phyloP scores from a whole-genome alignment of 2,329 filamentous ascomycete species.

The Talaromyces sp. region DNA sequence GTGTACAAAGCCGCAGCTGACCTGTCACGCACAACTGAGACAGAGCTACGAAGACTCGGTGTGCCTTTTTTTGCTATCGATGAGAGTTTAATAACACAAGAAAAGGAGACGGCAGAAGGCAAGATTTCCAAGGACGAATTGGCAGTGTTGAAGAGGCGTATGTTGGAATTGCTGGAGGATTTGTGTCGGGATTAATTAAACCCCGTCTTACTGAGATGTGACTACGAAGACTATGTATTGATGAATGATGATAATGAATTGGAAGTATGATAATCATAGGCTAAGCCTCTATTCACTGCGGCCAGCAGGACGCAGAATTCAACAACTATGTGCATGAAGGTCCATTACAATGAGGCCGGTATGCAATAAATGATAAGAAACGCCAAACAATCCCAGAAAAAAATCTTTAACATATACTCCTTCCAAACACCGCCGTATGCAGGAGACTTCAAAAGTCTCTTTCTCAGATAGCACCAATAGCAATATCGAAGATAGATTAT shows the following conservation, averaged over 20 bases:
- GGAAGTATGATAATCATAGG: not conserved
- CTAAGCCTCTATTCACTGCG: not conserved
- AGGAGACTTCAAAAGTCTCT: not conserved
- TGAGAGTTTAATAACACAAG: conserved; percentile 24
- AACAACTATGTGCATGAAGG: conserved; percentile 7
- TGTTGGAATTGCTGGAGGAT: conserved; percentile 48
- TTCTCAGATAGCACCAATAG: not conserved
- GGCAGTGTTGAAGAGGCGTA: conserved; percentile 39
- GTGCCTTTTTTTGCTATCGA: conserved; percentile 56
- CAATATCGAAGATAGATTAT: not conserved
- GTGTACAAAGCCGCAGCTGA: conserved; percentile 54
- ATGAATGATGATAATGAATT: conserved; percentile 5
- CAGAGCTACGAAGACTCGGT: conserved; percentile 51
- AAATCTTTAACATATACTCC: not conserved
- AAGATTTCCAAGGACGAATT: conserved; percentile 33
- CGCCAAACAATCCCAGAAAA: not conserved
- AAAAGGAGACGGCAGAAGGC: conserved; percentile 11
- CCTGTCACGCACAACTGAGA: conserved; percentile 55
- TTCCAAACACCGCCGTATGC: conserved; percentile 10
- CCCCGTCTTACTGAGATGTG: not conserved
- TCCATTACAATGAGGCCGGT: conserved; percentile 1
- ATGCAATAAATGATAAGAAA: not conserved
- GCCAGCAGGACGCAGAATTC: not conserved
- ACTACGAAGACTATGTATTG: no score
- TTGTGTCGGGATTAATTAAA: conserved; percentile 36